These are phyloP conservation scores for Veloporphyrellus conicus DNA, from an alignment of 1,284 basidiomycete species.

Conservation along the genomic window DNA sequence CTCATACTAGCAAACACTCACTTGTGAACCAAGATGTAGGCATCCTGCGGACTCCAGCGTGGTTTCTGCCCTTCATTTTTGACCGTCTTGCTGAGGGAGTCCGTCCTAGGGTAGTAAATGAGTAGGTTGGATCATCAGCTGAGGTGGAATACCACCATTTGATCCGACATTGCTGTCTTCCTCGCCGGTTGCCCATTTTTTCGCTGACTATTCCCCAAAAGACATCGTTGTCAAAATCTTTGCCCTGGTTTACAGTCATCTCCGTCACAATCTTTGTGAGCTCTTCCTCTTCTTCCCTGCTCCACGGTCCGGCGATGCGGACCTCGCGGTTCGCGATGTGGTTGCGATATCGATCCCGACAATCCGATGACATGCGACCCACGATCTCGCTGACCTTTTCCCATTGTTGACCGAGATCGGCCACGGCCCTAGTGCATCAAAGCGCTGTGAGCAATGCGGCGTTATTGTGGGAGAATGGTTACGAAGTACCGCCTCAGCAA, in stretches of 20 bases:
- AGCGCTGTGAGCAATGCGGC: constrained; percentile 1
- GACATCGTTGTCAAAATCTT: constrained; percentile 68
- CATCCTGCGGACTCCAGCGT: constrained; percentile 72
- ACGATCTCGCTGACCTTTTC: constrained; percentile 66
- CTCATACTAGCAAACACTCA: constrained; percentile 35
- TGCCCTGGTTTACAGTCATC: constrained; percentile 65
- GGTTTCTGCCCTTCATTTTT: constrained; percentile 65
- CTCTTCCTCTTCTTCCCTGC: constrained; percentile 67
- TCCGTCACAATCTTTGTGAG: constrained; percentile 68
- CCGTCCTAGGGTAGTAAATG: constrained; percentile 50
- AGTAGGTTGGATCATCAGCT: background rate
- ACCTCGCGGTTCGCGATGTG: constrained; percentile 61
- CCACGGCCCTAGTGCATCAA: constrained; percentile 52
- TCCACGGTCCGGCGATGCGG: constrained; percentile 60
- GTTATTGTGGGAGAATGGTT: constrained; percentile 1
- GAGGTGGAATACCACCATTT: constrained; percentile 57
- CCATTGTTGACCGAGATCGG: constrained; percentile 72
- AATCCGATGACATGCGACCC: constrained; percentile 71
- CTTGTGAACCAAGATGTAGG: constrained; percentile 78
- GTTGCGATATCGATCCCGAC: constrained; percentile 79
- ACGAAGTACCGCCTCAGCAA: constrained; percentile 53
- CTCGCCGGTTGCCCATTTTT: constrained; percentile 68
- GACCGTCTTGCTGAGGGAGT: constrained; percentile 63
- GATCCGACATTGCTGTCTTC: constrained; percentile 76
- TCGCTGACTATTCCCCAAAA: constrained; percentile 76